These are phyloP conservation scores for Lentinula sp. DNA, from an alignment of 768 basidiomycete species.

Conservation along the genomic window DNA sequence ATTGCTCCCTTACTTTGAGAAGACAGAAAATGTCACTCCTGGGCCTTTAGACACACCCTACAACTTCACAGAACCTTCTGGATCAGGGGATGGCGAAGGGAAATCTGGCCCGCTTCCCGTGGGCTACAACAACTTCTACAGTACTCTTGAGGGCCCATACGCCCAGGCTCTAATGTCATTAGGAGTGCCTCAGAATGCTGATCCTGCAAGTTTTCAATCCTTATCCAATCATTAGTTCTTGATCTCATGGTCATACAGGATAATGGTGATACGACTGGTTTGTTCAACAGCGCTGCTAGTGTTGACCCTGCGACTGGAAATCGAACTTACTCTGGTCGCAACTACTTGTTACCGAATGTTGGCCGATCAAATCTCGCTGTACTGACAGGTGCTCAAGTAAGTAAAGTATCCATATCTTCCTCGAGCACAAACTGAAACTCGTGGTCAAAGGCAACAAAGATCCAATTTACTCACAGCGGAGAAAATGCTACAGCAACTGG, in stretches of 20 bases:
- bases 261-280: conserved; percentile 1
- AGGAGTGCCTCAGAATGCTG: background rate
- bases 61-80: background rate
- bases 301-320: conserved; percentile 1
- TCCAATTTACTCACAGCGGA: conserved; percentile 4
- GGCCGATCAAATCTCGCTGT: conserved; percentile 19
- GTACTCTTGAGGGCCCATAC: background rate
- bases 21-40: conserved; percentile 1
- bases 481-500: conserved; percentile 27
- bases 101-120: background rate
- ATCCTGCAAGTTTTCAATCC: background rate
- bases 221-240: background rate
- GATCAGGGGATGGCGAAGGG: background rate
- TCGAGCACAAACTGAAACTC: background rate
- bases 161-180: background rate
- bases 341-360: conserved; percentile 1
- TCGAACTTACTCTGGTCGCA: conserved; percentile 3
- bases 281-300: background rate
- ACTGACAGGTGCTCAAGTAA: conserved; percentile 18
- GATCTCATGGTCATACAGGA: background rate
- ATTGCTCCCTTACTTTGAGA: conserved; percentile 6
- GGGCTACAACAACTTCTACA: conserved; percentile 1
- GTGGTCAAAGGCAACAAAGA: conserved; percentile 8
- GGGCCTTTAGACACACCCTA: background rate
- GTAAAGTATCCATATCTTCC: background rate